These are phyloP conservation scores for Meyerozyma smithsonii DNA, from an alignment of 1,139 yeast species.

Conservation along the genomic window DNA sequence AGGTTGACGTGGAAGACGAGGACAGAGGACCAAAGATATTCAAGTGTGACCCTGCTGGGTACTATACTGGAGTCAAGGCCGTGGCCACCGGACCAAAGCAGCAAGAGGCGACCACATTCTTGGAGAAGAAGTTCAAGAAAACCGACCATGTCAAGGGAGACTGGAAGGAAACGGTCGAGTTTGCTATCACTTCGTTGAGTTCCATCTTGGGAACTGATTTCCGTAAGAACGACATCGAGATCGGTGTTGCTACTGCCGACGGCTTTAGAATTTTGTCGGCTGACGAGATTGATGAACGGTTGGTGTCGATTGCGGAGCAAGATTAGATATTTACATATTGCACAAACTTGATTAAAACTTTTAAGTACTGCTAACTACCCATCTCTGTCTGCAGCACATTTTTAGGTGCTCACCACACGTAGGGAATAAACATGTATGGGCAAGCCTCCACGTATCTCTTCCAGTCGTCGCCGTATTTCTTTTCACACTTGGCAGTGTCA, in stretches of 20 bases:
- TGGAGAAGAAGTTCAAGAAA: slow-evolving; percentile 89
- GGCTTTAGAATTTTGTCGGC: slow-evolving; percentile 67
- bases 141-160: slow-evolving; percentile 69
- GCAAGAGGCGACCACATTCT: slow-evolving; percentile 86
- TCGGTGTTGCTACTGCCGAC: slow-evolving; percentile 79
- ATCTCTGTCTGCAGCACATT: not conserved
- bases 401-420: slow-evolving; percentile 46
- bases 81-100: slow-evolving; percentile 96
- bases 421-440: slow-evolving; percentile 91
- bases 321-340: slow-evolving; percentile 48
- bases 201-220: slow-evolving; percentile 89
- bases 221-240: slow-evolving; percentile 86
- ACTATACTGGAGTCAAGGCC: slow-evolving; percentile 87
- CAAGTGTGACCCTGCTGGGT: slow-evolving; percentile 98
- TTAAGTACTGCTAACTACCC: not conserved
- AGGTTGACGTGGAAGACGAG: slow-evolving; percentile 67
- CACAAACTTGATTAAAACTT: not conserved
- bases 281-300: slow-evolving; percentile 90
- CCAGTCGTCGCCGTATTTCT: slow-evolving; percentile 95
- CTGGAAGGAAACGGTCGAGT: slow-evolving; percentile 87
- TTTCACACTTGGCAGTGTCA: slow-evolving; percentile 77
- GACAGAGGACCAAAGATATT: slow-evolving; percentile 85
- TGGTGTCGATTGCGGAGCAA: slow-evolving; percentile 92
- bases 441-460: slow-evolving; percentile 77
- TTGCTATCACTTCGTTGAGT: slow-evolving; percentile 80